Evolutionary conservation across 805 yeast species (phyloP).

Genomic region (Wickerhamomyces bisporus): DNA sequence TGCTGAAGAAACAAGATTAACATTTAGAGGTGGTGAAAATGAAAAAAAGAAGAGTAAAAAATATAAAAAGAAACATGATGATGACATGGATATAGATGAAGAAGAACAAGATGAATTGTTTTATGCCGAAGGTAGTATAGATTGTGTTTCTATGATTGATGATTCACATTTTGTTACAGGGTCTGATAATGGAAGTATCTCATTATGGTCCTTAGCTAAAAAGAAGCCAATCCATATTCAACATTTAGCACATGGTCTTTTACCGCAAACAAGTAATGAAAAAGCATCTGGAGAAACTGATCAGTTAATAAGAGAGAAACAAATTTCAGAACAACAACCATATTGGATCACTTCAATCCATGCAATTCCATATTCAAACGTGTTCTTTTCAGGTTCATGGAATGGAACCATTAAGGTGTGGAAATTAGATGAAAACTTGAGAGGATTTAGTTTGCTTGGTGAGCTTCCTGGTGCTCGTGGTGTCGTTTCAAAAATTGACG

Average conservation of each 20-base stretch:
- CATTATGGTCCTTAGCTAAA: constrained; percentile 87
- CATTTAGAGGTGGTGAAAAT: constrained; percentile 85
- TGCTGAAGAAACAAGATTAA: constrained; percentile 88
- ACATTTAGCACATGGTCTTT: constrained; percentile 74
- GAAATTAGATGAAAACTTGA: constrained; percentile 61
- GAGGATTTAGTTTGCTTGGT: constrained; percentile 56
- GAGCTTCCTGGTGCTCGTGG: constrained; percentile 61
- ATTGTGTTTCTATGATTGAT: constrained; percentile 85
- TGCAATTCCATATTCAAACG: constrained; percentile 80
- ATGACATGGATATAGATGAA: constrained; percentile 26
- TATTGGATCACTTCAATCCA: constrained; percentile 79
- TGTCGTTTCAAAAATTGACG: constrained; percentile 58
- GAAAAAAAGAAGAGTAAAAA: constrained; percentile 31
- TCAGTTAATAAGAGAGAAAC: constrained; percentile 31
- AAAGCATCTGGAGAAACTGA: constrained; percentile 51
- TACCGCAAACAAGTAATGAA: constrained; percentile 42
- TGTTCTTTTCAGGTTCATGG: constrained; percentile 87
- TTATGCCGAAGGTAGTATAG: constrained; percentile 81
- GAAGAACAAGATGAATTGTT: constrained; percentile 31
- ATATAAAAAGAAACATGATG: constrained; percentile 26
- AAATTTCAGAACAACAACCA: constrained; percentile 71
- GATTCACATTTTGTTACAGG: constrained; percentile 93
- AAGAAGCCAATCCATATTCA: constrained; percentile 77
- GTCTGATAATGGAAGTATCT: constrained; percentile 85
- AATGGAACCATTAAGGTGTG: constrained; percentile 74